Evolutionary conservation across 1,284 basidiomycete genomes (phyloP).

Genomic region (Coniferiporia sulphurascens): DNA sequence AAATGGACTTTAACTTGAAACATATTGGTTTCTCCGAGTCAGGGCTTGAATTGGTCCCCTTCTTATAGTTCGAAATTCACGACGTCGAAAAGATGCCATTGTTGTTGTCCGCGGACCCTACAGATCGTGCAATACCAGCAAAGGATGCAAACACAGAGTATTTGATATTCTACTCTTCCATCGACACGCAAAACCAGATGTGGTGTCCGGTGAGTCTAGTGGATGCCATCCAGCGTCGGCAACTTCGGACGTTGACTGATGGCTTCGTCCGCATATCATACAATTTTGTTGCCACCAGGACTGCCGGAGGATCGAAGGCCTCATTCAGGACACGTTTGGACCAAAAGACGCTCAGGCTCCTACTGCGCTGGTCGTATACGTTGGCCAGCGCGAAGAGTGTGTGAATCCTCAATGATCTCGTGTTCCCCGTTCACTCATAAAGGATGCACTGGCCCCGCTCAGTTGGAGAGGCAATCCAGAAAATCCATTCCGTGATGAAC

Average conservation of each 20-base stretch:
- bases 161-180: conserved; percentile 63
- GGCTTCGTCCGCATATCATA: not conserved
- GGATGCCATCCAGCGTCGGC: not conserved
- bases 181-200: conserved; percentile 38
- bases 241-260: not conserved
- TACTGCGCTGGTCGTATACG: conserved; percentile 64
- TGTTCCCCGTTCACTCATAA: not conserved
- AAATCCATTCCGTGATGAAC: conserved; percentile 59
- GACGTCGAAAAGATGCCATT: conserved; percentile 3
- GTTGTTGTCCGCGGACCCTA: conserved; percentile 4
- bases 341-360: conserved; percentile 40
- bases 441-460: not conserved
- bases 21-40: too few species aligned
- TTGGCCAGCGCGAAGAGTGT: conserved; percentile 66
- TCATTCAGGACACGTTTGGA: conserved; percentile 55
- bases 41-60: too few species aligned
- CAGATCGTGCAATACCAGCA: conserved; percentile 5
- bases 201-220: conserved; percentile 61
- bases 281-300: conserved; percentile 44
- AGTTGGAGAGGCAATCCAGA: conserved; percentile 62
- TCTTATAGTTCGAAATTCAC: too few species aligned
- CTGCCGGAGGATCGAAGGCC: conserved; percentile 60
- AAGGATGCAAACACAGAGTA: conserved; percentile 42
- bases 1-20: too few species aligned
- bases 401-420: conserved; percentile 26